These are phyloP conservation scores for Raffaelea albimanens DNA, from an alignment of 2,329 filamentous ascomycete genomes.

Conservation along the genomic window DNA sequence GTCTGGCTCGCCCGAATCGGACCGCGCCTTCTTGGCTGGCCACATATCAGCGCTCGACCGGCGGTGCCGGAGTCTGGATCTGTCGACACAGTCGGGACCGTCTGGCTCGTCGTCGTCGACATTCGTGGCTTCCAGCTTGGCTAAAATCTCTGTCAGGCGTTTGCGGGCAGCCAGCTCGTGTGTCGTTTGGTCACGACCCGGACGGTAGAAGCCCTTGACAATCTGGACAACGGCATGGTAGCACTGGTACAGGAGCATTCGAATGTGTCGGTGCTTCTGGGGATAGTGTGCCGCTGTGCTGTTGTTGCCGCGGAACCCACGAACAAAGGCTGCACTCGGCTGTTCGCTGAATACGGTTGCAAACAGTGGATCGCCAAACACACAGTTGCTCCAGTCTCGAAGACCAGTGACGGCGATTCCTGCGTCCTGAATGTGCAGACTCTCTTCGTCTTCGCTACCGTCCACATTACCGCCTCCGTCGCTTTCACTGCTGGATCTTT, in stretches of 20 bases:
- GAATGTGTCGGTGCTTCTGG: constrained; percentile 24
- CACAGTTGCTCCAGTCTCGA: constrained; percentile 47
- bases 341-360: constrained; percentile 36
- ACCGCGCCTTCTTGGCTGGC: constrained; percentile 34
- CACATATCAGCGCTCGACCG: constrained; percentile 31
- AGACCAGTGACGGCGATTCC: constrained; percentile 36
- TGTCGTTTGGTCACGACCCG: constrained; percentile 34
- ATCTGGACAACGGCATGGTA: constrained; percentile 45
- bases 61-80: constrained; percentile 22
- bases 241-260: constrained; percentile 47
- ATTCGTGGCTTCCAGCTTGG: constrained; percentile 27
- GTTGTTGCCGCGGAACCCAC: constrained; percentile 36
- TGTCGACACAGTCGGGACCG: too few species aligned
- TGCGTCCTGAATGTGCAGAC: background rate
- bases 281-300: too few species aligned
- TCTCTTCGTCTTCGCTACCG: background rate
- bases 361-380: constrained; percentile 53
- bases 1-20: constrained; percentile 11
- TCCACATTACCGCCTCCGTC: too few species aligned
- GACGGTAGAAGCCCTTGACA: constrained; percentile 46
- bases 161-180: constrained; percentile 44
- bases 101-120: constrained; percentile 1
- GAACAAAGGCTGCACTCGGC: constrained; percentile 33
- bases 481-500: too few species aligned
- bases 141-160: constrained; percentile 36